Evolutionary conservation across 768 basidiomycete species (phyloP).

Genomic region (Tephrocybe sp.): DNA sequence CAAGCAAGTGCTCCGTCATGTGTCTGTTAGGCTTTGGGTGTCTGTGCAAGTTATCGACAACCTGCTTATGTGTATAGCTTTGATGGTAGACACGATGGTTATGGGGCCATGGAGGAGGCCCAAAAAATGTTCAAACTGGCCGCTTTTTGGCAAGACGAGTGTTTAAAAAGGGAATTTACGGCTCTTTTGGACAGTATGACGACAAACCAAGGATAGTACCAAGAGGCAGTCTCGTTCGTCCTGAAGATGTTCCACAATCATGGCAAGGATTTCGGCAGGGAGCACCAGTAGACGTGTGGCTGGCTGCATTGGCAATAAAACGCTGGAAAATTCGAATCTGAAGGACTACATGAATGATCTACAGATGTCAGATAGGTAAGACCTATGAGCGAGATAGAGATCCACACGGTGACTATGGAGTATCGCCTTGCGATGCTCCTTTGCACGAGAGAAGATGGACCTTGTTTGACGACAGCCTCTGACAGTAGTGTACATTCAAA

Average conservation of each 20-base stretch:
- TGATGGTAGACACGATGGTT: not conserved
- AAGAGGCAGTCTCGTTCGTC: not conserved
- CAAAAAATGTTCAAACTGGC: not conserved
- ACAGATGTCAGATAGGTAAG: too few species aligned
- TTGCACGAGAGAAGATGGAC: too few species aligned
- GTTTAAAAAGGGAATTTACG: not conserved
- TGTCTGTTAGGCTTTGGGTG: not conserved
- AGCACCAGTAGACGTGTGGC: not conserved
- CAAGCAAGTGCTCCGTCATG: not conserved
- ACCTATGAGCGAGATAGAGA: too few species aligned
- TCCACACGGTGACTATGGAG: too few species aligned
- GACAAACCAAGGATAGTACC: not conserved
- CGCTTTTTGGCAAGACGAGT: not conserved
- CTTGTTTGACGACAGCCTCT: too few species aligned
- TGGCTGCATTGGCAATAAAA: not conserved
- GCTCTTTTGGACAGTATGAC: not conserved
- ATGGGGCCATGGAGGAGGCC: constrained; percentile 1
- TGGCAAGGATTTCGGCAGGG: not conserved
- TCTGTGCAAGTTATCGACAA: not conserved
- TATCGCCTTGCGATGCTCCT: too few species aligned
- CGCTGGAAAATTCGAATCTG: too few species aligned
- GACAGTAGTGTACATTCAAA: too few species aligned
- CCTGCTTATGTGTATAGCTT: not conserved
- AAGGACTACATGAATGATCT: too few species aligned
- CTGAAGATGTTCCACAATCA: not conserved